These are phyloP conservation scores for Magnusiomyces fungicola DNA, from an alignment of 1,139 yeast species.

Conservation along the genomic window DNA sequence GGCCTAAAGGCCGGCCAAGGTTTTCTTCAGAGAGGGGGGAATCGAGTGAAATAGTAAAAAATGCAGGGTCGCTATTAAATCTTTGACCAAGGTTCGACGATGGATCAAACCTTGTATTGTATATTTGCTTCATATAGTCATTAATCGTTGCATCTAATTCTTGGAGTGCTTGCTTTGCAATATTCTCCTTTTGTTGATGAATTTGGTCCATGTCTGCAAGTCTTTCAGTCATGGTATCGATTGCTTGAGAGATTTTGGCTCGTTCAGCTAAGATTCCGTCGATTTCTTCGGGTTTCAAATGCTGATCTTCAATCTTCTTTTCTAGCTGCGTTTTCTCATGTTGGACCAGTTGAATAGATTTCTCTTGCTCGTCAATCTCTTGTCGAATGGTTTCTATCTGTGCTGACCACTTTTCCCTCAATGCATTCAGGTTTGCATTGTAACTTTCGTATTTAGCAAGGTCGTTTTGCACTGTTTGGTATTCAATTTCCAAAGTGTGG, in stretches of 20 bases:
- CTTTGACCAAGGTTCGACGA: constrained; percentile 33
- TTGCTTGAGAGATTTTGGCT: constrained; percentile 48
- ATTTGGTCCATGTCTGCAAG: constrained; percentile 53
- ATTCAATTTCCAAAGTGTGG: constrained; percentile 46
- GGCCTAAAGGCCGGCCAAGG: constrained; percentile 40
- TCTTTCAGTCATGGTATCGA: constrained; percentile 44
- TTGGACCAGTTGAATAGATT: background rate
- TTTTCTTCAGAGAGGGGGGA: constrained; percentile 32
- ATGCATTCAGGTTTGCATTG: constrained; percentile 37
- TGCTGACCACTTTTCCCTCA: constrained; percentile 54
- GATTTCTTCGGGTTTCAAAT: constrained; percentile 54
- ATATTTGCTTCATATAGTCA: constrained; percentile 20
- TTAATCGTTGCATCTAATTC: constrained; percentile 34
- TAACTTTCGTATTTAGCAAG: constrained; percentile 62
- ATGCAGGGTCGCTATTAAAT: constrained; percentile 48
- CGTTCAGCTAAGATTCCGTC: constrained; percentile 57
- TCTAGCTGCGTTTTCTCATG: constrained; percentile 44
- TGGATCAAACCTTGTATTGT: background rate
- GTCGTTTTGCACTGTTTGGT: constrained; percentile 64
- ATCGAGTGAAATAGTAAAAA: constrained; percentile 34
- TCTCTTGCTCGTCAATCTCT: constrained; percentile 37
- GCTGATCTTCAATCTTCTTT: constrained; percentile 44
- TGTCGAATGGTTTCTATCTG: constrained; percentile 57
- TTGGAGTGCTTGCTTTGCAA: constrained; percentile 40
- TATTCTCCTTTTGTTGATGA: constrained; percentile 52